Evolutionary conservation across 2,329 filamentous ascomycete genomes (phyloP).

Genomic region (Colletotrichum sublineola): DNA sequence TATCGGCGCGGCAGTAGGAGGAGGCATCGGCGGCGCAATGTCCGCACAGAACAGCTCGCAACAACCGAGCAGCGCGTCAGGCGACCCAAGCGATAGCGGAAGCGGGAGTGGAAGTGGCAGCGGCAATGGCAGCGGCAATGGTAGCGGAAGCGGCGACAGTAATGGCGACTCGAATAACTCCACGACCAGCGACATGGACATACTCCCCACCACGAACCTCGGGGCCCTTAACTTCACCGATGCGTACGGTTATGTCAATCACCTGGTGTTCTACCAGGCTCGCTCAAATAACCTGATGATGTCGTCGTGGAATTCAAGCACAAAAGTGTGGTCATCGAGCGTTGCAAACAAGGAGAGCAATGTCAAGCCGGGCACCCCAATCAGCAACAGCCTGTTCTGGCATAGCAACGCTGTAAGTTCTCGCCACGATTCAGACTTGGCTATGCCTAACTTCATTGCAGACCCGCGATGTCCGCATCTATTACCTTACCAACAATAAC

Average conservation of each 20-base stretch:
- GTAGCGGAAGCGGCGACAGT: neutral
- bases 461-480: slow-evolving; percentile 36
- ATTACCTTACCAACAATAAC: slow-evolving; percentile 33
- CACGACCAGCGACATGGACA: slow-evolving; percentile 9
- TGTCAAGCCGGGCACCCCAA: slow-evolving; percentile 37
- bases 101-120: slow-evolving; percentile 1
- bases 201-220: slow-evolving; percentile 24
- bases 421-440: too few species aligned
- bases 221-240: slow-evolving; percentile 41
- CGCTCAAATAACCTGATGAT: slow-evolving; percentile 29
- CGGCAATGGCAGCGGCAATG: neutral
- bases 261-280: slow-evolving; percentile 35
- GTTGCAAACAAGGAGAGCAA: slow-evolving; percentile 20
- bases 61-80: slow-evolving; percentile 17
- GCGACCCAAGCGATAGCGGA: slow-evolving; percentile 2
- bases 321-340: slow-evolving; percentile 21
- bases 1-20: slow-evolving; percentile 33
- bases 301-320: slow-evolving; percentile 38
- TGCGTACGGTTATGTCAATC: slow-evolving; percentile 34
- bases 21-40: slow-evolving; percentile 32
- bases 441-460: neutral
- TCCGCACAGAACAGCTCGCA: slow-evolving; percentile 27
- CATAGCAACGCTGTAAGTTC: slow-evolving; percentile 27
- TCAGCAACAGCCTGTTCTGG: slow-evolving; percentile 40
- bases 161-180: slow-evolving; percentile 14